Base-by-base conservation (phyloP, 1,139 yeast species). In the Lodderomyces beijingensis region DNA sequence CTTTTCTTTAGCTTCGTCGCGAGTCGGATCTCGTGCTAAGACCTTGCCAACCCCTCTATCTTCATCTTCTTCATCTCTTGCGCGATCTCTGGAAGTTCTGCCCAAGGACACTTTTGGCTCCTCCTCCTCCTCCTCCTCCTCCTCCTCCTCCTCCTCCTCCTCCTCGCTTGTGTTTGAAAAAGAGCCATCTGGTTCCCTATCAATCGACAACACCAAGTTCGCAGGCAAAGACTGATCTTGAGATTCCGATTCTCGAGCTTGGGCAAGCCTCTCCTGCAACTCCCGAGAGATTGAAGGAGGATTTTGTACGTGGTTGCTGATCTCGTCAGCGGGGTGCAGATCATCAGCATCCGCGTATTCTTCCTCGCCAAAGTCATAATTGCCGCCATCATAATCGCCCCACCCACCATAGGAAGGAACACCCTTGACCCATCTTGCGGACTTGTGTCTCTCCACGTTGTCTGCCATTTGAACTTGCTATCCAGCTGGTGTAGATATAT, bases 391-490 rank as follows among this genome's bases (percentile, higher is more conserved):
- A 35, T 57, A 65, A 32, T 66, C 72, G 25, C 57, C 73, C 81
- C 83, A 77, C 22, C 71, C 81, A 5, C 82, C 82, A 45, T 76
- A 77, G 12, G 70, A 59, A 3, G 79, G 80, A 16, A 69, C 71
- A 21, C 29, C 35, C 41, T 73, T 72, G 2, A 64, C 77, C 83
- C 83, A 77, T 33, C 84, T 59, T n/a, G 77, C 66, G n/a, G 81
- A 75, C 43, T 70, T 70, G 47, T 73, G 75, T 50, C 83, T 69
- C 20, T 59, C 76, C 34, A 77, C 68, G 33, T 68, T 57, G 35
- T 68, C 75, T 5, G 62, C 41, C 71, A 63, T 65, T 22, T 19
- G 21, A 19, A 8, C 21, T 19, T n/a, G n/a, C n/a, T n/a, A n/a
- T n/a, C n/a, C n/a, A n/a, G n/a, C n/a, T n/a, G n/a, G n/a, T n/a